A percentile compares a stretch with the other conserved stretches of the same genome.
Conservation (phyloP, 371 early-diverging fungal species). For the Rhizopus sp. region DNA sequence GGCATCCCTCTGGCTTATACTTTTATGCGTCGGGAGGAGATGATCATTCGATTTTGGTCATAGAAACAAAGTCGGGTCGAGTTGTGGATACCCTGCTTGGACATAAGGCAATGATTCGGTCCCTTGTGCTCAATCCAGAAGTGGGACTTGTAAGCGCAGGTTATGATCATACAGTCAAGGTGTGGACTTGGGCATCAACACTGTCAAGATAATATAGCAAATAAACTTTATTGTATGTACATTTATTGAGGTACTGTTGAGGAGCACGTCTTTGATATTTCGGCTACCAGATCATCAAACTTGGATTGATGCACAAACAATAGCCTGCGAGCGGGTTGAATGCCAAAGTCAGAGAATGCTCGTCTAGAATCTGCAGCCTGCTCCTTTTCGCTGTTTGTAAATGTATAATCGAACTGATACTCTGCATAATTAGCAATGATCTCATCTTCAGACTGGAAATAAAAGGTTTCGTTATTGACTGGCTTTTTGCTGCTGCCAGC, state of each 20-base stretch:
- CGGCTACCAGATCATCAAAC: conserved; percentile 56
- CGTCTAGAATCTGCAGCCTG: conserved; percentile 77
- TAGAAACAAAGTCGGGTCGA: conserved; percentile 62
- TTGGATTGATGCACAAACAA: conserved; percentile 71
- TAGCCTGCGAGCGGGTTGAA: conserved; percentile 76
- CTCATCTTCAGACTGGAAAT: conserved; percentile 93
- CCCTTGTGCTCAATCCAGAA: conserved; percentile 29
- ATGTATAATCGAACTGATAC: conserved; percentile 66
- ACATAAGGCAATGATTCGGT: conserved; percentile 51
- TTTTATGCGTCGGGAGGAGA: conserved; percentile 70
- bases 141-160: conserved; percentile 41
- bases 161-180: conserved; percentile 36
- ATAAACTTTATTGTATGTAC: too few relatives aligned
- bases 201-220: not conserved
- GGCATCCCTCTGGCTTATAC: conserved; percentile 66
- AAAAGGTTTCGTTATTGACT: conserved; percentile 51
- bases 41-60: conserved; percentile 60
- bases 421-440: conserved; percentile 61
- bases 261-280: conserved; percentile 44
- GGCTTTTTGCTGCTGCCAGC: conserved; percentile 46
- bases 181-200: conserved; percentile 30
- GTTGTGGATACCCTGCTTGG: conserved; percentile 53
- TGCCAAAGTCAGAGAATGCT: conserved; percentile 84
- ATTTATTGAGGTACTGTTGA: conserved; percentile 13
- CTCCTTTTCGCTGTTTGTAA: conserved; percentile 59